These are phyloP conservation scores for Fistulina hepatica DNA, from an alignment of 1,284 basidiomycete genomes.

Conservation along the genomic window DNA sequence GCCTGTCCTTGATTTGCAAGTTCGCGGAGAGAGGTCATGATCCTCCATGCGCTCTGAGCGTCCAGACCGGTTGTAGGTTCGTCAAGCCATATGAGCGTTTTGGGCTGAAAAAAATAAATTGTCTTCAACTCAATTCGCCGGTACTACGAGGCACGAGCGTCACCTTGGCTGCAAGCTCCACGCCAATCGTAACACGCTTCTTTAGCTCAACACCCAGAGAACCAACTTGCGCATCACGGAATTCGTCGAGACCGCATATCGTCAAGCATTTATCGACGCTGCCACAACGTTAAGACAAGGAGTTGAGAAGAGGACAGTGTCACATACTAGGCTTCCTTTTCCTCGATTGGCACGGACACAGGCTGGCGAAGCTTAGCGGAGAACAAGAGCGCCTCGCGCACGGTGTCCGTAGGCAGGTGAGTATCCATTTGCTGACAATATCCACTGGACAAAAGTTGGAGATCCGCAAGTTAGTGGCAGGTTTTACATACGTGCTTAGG, in stretches of 20 bases:
- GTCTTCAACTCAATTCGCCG: conserved; percentile 13
- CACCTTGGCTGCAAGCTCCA: conserved; percentile 68
- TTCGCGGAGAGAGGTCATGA: conserved; percentile 65
- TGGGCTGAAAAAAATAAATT: conserved; percentile 39
- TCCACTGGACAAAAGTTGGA: conserved; percentile 25
- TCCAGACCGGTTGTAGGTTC: conserved; percentile 84
- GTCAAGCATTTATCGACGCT: conserved; percentile 70
- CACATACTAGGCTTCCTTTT: conserved; percentile 54
- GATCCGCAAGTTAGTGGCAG: neutral
- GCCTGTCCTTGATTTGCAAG: conserved; percentile 71
- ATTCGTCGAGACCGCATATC: conserved; percentile 68
- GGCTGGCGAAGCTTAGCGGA: conserved; percentile 76
- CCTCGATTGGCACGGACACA: conserved; percentile 44
- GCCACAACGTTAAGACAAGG: neutral
- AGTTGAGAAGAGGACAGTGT: conserved; percentile 6
- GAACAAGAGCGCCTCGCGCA: conserved; percentile 77
- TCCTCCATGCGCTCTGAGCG: conserved; percentile 81
- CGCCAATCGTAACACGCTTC: conserved; percentile 77
- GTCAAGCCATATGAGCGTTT: conserved; percentile 72
- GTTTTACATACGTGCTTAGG: too few relatives aligned
- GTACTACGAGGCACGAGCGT: neutral
- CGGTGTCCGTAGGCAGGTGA: conserved; percentile 55
- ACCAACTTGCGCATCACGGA: conserved; percentile 71
- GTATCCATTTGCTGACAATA: conserved; percentile 76
- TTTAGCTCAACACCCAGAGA: conserved; percentile 68